Percentiles rank a stretch among this genome's conserved stretches.
phyloP scores from a whole-genome alignment of 2,329 filamentous ascomycete species.

The Claviceps sorghi region DNA sequence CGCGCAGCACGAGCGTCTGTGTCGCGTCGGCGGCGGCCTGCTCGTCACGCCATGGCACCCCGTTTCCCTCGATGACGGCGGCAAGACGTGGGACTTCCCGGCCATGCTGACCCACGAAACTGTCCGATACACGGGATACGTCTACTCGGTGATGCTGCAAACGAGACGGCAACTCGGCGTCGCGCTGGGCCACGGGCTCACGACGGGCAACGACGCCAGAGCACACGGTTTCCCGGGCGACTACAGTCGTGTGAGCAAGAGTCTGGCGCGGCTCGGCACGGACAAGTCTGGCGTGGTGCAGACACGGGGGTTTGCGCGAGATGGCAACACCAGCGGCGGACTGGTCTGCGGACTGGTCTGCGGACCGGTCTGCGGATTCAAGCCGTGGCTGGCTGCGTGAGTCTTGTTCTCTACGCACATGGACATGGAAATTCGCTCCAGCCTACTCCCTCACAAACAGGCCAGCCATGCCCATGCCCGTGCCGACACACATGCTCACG shows the following conservation, averaged over 20 bases:
- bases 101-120: neutral
- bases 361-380: neutral
- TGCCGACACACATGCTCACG: no score
- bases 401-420: neutral
- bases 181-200: conserved; percentile 43
- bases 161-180: conserved; percentile 6
- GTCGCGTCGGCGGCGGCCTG: conserved; percentile 27
- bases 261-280: neutral
- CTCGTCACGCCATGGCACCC: conserved; percentile 48
- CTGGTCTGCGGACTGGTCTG: neutral
- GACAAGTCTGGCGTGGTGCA: neutral
- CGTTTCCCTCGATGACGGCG: conserved; percentile 22
- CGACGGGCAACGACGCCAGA: conserved; percentile 20
- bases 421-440: no score
- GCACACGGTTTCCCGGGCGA: conserved; percentile 10
- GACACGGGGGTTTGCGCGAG: neutral
- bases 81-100: conserved; percentile 30
- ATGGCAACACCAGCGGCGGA: neutral
- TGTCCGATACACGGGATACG: neutral
- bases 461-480: no score
- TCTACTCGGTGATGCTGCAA: neutral
- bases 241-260: neutral
- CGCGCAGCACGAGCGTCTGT: conserved; percentile 26
- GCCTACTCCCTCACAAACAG: no score
- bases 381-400: neutral